Conservation (phyloP, 768 basidiomycete genomes). For the Lentinula sp. region DNA sequence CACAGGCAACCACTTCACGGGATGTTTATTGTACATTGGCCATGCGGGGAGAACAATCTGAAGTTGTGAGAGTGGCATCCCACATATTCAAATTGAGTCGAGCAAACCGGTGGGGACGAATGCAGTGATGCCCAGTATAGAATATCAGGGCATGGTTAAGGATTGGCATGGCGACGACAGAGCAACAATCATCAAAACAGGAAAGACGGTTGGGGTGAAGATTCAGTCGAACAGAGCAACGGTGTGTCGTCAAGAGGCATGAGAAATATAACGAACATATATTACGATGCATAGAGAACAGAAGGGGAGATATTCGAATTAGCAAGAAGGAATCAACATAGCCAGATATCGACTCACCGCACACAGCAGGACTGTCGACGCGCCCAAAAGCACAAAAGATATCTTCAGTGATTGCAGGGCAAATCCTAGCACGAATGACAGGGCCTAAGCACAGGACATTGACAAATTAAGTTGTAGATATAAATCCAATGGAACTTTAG, state of each 20-base stretch:
- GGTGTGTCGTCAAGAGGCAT: neutral
- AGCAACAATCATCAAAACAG: too few species aligned
- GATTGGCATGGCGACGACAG: neutral
- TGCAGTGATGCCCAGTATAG: too few species aligned
- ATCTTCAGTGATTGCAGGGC: constrained; percentile 46
- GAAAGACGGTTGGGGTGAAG: neutral
- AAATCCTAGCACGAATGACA: constrained; percentile 55
- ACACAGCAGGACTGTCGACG: constrained; percentile 29
- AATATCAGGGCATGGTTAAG: neutral
- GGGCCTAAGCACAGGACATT: constrained; percentile 26
- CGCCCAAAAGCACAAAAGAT: constrained; percentile 47
- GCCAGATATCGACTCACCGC: constrained; percentile 28
- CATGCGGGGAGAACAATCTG: constrained; percentile 66
- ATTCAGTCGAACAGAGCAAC: neutral
- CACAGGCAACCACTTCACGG: constrained; percentile 54
- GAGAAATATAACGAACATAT: too few species aligned
- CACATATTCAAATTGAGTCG: neutral
- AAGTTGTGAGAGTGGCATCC: neutral
- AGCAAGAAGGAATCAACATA: neutral
- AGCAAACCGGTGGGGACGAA: too few species aligned
- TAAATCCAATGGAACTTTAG: neutral
- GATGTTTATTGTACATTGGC: constrained; percentile 58
- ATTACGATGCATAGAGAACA: neutral
- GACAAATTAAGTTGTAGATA: neutral
- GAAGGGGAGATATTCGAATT: neutral